Conservation (phyloP, 106 monocot species). For the Phalaenopsis equestris region DNA sequence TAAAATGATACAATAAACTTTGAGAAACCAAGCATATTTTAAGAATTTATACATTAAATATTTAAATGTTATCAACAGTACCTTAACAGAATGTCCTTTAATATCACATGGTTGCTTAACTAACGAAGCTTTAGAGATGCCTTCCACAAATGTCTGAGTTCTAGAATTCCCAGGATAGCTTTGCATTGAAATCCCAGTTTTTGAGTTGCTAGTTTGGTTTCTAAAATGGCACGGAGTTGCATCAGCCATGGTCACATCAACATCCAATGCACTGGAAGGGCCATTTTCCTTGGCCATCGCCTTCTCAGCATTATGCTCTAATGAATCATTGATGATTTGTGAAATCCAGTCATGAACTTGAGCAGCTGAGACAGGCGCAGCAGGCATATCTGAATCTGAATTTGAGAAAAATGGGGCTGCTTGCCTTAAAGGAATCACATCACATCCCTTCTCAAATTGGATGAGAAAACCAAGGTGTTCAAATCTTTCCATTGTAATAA, state of each 20-base stretch:
- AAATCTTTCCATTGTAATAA: slow-evolving; percentile 68
- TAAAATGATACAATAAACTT: not conserved
- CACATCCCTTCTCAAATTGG: slow-evolving; percentile 44
- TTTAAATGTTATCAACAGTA: slow-evolving; percentile 12
- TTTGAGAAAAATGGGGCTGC: slow-evolving; percentile 83
- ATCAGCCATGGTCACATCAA: slow-evolving; percentile 66
- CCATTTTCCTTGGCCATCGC: slow-evolving; percentile 53
- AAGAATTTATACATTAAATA: not conserved
- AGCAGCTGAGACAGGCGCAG: slow-evolving; percentile 60
- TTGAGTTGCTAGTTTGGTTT: slow-evolving; percentile 21
- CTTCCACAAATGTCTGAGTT: slow-evolving; percentile 83
- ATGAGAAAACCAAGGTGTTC: slow-evolving; percentile 82
- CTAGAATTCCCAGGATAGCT: slow-evolving; percentile 31
- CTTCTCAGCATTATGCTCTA: slow-evolving; percentile 64
- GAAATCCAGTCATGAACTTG: slow-evolving; percentile 83
- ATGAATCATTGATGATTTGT: slow-evolving; percentile 50
- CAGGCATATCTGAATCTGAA: slow-evolving; percentile 90
- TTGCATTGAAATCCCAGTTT: slow-evolving; percentile 7
- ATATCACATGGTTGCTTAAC: slow-evolving; percentile 67
- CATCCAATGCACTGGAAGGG: slow-evolving; percentile 28
- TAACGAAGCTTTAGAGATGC: slow-evolving; percentile 87
- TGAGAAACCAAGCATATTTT: not conserved
- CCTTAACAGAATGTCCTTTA: slow-evolving; percentile 81
- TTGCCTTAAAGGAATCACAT: slow-evolving; percentile 55
- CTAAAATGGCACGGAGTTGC: slow-evolving; percentile 24